Conservation (phyloP, 1,139 yeast genomes). For the Debaryomyces udenii region DNA sequence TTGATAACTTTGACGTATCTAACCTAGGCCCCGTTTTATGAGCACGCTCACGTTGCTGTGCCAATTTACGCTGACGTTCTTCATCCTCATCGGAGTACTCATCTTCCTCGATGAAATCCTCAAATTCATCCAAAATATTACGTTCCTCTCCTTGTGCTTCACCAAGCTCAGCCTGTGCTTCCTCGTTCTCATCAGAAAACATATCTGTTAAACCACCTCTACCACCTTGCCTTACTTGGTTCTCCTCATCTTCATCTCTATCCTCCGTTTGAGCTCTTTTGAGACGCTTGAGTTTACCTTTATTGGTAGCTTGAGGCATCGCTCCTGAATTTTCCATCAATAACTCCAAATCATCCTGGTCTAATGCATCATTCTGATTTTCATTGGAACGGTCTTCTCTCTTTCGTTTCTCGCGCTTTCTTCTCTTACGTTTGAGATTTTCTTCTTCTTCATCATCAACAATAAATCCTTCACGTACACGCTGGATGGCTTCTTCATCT, state of each 20-base stretch:
- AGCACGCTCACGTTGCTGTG: slow-evolving; percentile 45
- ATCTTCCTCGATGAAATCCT: slow-evolving; percentile 96
- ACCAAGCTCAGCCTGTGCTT: slow-evolving; percentile 36
- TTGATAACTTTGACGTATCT: slow-evolving; percentile 66
- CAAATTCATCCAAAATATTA: slow-evolving; percentile 75
- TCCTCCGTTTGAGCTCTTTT: slow-evolving; percentile 63
- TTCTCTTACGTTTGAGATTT: slow-evolving; percentile 40
- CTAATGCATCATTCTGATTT: slow-evolving; percentile 68
- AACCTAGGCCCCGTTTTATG: slow-evolving; percentile 42
- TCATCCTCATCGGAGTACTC: slow-evolving; percentile 92
- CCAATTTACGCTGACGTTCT: slow-evolving; percentile 33
- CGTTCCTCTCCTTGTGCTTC: slow-evolving; percentile 41
- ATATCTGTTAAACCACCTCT: slow-evolving; percentile 65
- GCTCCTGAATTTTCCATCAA: slow-evolving; percentile 89
- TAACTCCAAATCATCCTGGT: slow-evolving; percentile 93
- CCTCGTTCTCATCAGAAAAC: slow-evolving; percentile 80
- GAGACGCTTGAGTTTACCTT: slow-evolving; percentile 71
- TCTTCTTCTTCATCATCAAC: slow-evolving; percentile 83
- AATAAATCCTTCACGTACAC: slow-evolving; percentile 88
- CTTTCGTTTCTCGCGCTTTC: slow-evolving; percentile 40
- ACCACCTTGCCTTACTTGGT: slow-evolving; percentile 25
- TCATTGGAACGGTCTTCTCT: slow-evolving; percentile 43
- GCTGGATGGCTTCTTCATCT: slow-evolving; percentile 72
- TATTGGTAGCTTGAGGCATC: slow-evolving; percentile 34
- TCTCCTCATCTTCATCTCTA: slow-evolving; percentile 27